Evolutionary conservation across 805 yeast species (phyloP), one percentile per base, ranked within the genome.

Genomic region (Kluyveromyces starmeri): DNA sequence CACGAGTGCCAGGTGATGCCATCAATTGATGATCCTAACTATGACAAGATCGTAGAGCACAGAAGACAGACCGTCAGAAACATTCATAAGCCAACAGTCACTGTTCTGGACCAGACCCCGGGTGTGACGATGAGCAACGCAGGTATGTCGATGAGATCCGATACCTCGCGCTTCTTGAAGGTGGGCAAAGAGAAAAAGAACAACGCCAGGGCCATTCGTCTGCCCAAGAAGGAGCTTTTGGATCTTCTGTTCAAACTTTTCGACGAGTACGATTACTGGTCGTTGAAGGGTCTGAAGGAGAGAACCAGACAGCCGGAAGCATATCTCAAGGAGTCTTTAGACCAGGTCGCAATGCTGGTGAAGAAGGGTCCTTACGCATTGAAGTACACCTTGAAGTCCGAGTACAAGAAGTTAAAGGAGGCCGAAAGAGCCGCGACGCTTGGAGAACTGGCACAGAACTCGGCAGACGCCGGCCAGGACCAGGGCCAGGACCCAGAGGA

Each of bases 251-350:
- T 92, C 73, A 72, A 81, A 47, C 67, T 89, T 49, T 92, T 92
- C 59, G 96, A 86, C 58, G 94, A 88, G 56, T 85, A 82, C 57
- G 96, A 89, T 54, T 92, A 88, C 59, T 92, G 98, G 98, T 78
- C 92, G 8, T 70, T 92, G 69, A 86, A 86, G 60, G 96, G 96
- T 25, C 67, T 92, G 42, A 81, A 85, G 51, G 98, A 92, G 55
- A 73, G 95, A 46, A 86, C 96, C 2, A 78, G 80, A 50, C 98
- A 92, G 65, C 98, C 98, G 2, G 98, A 92, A 55, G 79, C 79
- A 14, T 94, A 83, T 56, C 66, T 92, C 43, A 85, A 88, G 53
- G 96, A 88, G 54, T 83, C 92, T 38, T 65, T 92, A 32, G 98
- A 89, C 41, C 75, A 81, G 31, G 84, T 92, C 51, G 97, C 97